Conservation (phyloP, 306 rosid genomes). For the Prunus salicina region DNA sequence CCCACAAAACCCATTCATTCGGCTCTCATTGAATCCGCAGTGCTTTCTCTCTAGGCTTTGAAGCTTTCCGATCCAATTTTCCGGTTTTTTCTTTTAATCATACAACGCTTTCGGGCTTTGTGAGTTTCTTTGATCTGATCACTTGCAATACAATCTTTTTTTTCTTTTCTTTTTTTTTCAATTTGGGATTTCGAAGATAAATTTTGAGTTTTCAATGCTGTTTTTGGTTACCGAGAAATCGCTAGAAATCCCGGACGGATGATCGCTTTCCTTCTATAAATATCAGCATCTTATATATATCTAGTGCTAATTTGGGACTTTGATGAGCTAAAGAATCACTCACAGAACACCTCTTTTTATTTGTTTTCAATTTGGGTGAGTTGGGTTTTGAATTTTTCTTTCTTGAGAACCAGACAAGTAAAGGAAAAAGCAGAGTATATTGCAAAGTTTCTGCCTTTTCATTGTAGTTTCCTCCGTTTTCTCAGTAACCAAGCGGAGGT, state of each 20-base stretch:
- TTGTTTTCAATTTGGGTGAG: neutral
- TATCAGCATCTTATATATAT: neutral
- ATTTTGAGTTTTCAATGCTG: slow-evolving; percentile 8
- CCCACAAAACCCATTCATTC: slow-evolving; percentile 28
- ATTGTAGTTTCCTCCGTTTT: slow-evolving; percentile 23
- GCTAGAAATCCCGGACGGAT: neutral
- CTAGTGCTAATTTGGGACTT: neutral
- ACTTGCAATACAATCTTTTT: slow-evolving; percentile 5
- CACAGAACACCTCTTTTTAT: neutral
- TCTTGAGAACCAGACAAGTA: no score
- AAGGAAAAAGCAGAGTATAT: neutral
- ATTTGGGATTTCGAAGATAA: slow-evolving; percentile 1
- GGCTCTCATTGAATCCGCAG: slow-evolving; percentile 23
- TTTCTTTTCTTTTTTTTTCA: neutral
- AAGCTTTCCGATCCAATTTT: slow-evolving; percentile 27
- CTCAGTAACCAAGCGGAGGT: slow-evolving; percentile 21
- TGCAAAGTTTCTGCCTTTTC: neutral
- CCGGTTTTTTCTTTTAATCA: slow-evolving; percentile 15
- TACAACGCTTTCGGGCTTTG: slow-evolving; percentile 15
- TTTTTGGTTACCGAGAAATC: slow-evolving; percentile 31
- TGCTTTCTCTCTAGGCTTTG: slow-evolving; percentile 19
- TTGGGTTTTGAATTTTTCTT: slow-evolving; percentile 12
- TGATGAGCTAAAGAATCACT: neutral
- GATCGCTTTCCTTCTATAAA: neutral
- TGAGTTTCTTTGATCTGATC: slow-evolving; percentile 25